These are phyloP conservation scores for Pseudogymnoascus sp. DNA, from an alignment of 2,329 filamentous ascomycete genomes.

Conservation along the genomic window DNA sequence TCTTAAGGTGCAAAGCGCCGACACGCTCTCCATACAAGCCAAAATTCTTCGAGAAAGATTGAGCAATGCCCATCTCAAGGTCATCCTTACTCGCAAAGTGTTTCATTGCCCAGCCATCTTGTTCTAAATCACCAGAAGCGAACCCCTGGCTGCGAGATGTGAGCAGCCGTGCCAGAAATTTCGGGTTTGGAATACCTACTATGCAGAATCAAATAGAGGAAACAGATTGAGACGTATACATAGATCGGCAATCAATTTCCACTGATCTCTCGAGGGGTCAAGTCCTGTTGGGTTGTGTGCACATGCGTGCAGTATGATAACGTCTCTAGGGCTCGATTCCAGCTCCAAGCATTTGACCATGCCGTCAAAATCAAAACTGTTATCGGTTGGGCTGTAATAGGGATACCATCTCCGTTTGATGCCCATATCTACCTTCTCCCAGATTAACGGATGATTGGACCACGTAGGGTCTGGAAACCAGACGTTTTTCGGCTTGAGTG, in stretches of 20 bases:
- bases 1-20: slow-evolving; percentile 22
- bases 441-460: slow-evolving; percentile 34
- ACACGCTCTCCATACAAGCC: slow-evolving; percentile 34
- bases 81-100: slow-evolving; percentile 28
- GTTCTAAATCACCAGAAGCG: slow-evolving; percentile 24
- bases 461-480: slow-evolving; percentile 35
- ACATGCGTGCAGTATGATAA: slow-evolving; percentile 34
- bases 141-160: slow-evolving; percentile 19
- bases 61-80: slow-evolving; percentile 45
- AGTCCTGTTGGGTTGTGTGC: slow-evolving; percentile 37
- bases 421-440: slow-evolving; percentile 27
- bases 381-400: slow-evolving; percentile 28
- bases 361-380: slow-evolving; percentile 28
- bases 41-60: slow-evolving; percentile 57
- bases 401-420: slow-evolving; percentile 24
- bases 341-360: slow-evolving; percentile 23
- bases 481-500: slow-evolving; percentile 27
- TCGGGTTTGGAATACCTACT: slow-evolving; percentile 14
- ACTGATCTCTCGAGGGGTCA: slow-evolving; percentile 30
- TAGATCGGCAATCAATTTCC: slow-evolving; percentile 24
- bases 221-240: slow-evolving; percentile 21
- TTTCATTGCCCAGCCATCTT: slow-evolving; percentile 27
- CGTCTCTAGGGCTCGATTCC: slow-evolving; percentile 20
- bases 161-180: neutral
- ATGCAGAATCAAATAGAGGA: slow-evolving; percentile 29